A percentile compares a stretch with the other conserved stretches of the same genome.
Conservation (phyloP, 2,329 filamentous ascomycete genomes). For the Nigrospora osmanthi region DNA sequence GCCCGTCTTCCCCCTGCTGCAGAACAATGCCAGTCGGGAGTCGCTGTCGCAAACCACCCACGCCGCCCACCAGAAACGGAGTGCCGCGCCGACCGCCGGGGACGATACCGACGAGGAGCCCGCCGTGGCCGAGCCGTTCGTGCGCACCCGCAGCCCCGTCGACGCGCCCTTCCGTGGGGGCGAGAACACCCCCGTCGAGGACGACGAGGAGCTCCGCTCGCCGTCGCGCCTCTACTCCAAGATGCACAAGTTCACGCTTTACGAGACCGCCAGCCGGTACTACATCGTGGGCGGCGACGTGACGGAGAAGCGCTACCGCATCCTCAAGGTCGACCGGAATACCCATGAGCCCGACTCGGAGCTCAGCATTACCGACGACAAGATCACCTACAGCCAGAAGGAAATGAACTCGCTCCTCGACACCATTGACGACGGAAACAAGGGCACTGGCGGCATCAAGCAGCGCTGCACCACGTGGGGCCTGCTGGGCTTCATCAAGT, state of each 20-base stretch:
- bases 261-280: constrained; percentile 88
- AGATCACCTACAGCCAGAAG: constrained; percentile 84
- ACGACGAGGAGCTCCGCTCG: constrained; percentile 11
- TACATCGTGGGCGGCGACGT: constrained; percentile 93
- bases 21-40: constrained; percentile 31
- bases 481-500: constrained; percentile 87
- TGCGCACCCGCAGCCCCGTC: constrained; percentile 46
- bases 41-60: constrained; percentile 21
- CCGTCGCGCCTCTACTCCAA: constrained; percentile 38
- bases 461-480: constrained; percentile 90
- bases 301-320: constrained; percentile 78
- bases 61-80: constrained; percentile 12
- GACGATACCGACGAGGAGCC: constrained; percentile 53
- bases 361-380: constrained; percentile 83
- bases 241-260: constrained; percentile 97
- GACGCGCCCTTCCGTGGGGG: constrained; percentile 13
- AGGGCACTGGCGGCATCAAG: constrained; percentile 80
- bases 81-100: constrained; percentile 17
- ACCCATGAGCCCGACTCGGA: constrained; percentile 70
- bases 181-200: constrained; percentile 9
- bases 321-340: constrained; percentile 91
- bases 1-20: constrained; percentile 30
- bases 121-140: constrained; percentile 48
- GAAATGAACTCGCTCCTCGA: constrained; percentile 92
- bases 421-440: constrained; percentile 92